phyloP scores from a whole-genome alignment of 1,139 yeast species.

The Taphrina populina region DNA sequence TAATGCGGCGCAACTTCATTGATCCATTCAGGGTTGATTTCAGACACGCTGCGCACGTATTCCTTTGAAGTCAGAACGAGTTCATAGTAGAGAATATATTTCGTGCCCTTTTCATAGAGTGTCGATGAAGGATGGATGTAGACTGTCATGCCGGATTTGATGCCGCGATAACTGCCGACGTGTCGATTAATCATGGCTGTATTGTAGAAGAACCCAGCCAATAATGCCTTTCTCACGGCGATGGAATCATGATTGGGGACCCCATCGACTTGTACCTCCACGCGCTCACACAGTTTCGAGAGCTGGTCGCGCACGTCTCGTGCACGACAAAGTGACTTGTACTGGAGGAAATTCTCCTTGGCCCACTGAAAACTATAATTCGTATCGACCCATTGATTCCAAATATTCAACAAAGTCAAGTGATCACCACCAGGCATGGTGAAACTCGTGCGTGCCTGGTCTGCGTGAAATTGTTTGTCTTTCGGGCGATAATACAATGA shows the following conservation, averaged over 20 bases:
- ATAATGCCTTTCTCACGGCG: conserved; percentile 63
- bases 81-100: conserved; percentile 73
- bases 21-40: conserved; percentile 66
- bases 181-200: conserved; percentile 65
- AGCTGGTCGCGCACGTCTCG: conserved; percentile 74
- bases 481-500: conserved; percentile 72
- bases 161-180: conserved; percentile 69
- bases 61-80: conserved; percentile 83
- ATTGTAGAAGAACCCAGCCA: conserved; percentile 81
- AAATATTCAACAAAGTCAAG: conserved; percentile 67
- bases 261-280: conserved; percentile 50
- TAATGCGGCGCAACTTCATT: conserved; percentile 66
- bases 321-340: conserved; percentile 67
- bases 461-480: conserved; percentile 66
- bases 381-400: conserved; percentile 70
- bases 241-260: conserved; percentile 41
- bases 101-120: conserved; percentile 60
- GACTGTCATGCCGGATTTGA: conserved; percentile 65
- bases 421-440: conserved; percentile 71
- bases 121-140: conserved; percentile 81
- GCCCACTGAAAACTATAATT: conserved; percentile 83
- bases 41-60: conserved; percentile 82
- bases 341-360: conserved; percentile 75
- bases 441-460: conserved; percentile 59
- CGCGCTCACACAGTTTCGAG: conserved; percentile 58